Evolutionary conservation across 2,329 filamentous ascomycete genomes (phyloP).

Genomic region (Hypoxylon sp.): DNA sequence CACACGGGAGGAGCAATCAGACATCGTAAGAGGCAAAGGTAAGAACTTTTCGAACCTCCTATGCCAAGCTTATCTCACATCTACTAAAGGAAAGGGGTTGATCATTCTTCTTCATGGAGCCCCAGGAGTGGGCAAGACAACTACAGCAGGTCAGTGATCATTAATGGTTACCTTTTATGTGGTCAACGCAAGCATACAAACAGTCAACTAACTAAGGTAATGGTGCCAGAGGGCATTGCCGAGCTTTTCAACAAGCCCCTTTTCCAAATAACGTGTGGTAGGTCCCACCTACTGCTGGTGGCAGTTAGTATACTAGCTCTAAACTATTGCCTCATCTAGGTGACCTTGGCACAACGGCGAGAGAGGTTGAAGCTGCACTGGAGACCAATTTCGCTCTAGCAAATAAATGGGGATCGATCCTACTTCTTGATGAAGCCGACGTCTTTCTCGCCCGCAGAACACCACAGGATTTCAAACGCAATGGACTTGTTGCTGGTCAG

Average conservation of each 20-base stretch:
- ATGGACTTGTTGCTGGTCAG: constrained; percentile 51
- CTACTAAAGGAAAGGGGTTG: constrained; percentile 40
- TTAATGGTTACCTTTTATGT: too few relatives aligned
- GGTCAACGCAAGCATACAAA: too few relatives aligned
- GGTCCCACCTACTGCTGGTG: too few relatives aligned
- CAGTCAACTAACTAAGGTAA: too few relatives aligned
- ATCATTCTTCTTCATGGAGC: constrained; percentile 43
- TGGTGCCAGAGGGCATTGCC: constrained; percentile 37
- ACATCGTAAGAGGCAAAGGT: too few relatives aligned
- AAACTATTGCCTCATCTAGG: too few relatives aligned
- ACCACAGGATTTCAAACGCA: constrained; percentile 44
- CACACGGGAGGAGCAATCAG: too few relatives aligned
- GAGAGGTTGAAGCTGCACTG: constrained; percentile 49
- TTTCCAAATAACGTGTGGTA: constrained; percentile 46
- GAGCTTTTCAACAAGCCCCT: constrained; percentile 33
- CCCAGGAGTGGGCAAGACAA: constrained; percentile 41
- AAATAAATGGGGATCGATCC: constrained; percentile 38
- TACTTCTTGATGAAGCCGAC: constrained; percentile 44
- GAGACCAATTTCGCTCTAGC: constrained; percentile 40
- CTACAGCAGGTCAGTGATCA: too few relatives aligned
- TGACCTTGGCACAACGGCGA: too few relatives aligned
- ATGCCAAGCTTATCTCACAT: too few relatives aligned
- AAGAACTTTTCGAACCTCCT: too few relatives aligned
- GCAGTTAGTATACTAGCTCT: too few relatives aligned
- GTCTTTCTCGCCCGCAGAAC: constrained; percentile 36